Conservation (phyloP, 129 eudicot species). For the Helichrysum umbraculigerum region DNA sequence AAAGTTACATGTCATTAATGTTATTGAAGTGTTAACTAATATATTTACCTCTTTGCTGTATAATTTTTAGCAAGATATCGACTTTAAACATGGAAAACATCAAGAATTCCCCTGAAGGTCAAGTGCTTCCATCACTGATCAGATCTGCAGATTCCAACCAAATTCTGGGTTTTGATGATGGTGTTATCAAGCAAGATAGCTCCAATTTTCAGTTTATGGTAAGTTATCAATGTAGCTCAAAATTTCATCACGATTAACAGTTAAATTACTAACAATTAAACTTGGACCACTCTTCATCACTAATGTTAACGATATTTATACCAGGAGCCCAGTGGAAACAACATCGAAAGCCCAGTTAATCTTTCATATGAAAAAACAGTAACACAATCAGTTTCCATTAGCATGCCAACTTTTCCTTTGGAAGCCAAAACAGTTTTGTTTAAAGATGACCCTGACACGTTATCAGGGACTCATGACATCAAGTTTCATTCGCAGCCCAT, state of each 20-base stretch:
- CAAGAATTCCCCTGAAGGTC: conserved; percentile 35
- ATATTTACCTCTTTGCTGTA: not conserved
- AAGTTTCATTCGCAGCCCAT: conserved; percentile 56
- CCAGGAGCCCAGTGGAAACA: conserved; percentile 43
- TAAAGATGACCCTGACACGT: conserved; percentile 24
- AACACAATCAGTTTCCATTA: conserved; percentile 60
- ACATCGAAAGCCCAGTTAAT: conserved; percentile 17
- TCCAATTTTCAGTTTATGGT: conserved; percentile 27
- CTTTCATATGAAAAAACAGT: conserved; percentile 25
- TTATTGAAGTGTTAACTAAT: not conserved
- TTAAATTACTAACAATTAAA: not conserved
- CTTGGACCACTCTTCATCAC: not conserved
- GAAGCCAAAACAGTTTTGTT: conserved; percentile 44
- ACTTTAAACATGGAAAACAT: conserved; percentile 37
- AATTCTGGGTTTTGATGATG: conserved; percentile 43
- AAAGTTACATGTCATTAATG: not conserved
- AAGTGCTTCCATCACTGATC: conserved; percentile 47
- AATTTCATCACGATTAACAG: not conserved
- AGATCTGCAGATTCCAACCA: conserved; percentile 40
- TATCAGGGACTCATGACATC: not conserved
- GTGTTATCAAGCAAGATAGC: conserved; percentile 22
- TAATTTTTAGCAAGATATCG: conserved; percentile 13
- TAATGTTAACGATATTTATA: not conserved
- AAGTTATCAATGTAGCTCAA: not conserved
- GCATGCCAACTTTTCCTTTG: conserved; percentile 68